A percentile compares a stretch with the other conserved stretches of the same genome.
Evolutionary conservation across 2,329 filamentous ascomycete genomes (phyloP).

Genomic region (Ceratocystis papillata): DNA sequence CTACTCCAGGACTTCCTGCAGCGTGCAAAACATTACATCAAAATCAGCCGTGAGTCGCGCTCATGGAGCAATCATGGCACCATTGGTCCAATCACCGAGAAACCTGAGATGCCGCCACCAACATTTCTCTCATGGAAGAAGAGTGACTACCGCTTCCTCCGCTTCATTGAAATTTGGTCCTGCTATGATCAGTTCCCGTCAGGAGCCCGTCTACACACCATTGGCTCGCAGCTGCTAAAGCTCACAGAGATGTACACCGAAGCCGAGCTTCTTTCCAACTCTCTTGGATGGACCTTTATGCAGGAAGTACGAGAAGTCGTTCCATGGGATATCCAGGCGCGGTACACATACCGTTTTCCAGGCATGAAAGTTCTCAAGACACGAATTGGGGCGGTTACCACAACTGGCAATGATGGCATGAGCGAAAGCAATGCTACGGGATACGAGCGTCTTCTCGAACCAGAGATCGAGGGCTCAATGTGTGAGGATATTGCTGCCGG

Average conservation of each 20-base stretch:
- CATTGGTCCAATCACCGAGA: constrained; percentile 29
- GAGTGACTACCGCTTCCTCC: constrained; percentile 47
- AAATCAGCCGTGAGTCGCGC: constrained; percentile 41
- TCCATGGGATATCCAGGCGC: constrained; percentile 57
- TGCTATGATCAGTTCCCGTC: constrained; percentile 44
- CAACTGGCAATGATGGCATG: constrained; percentile 14
- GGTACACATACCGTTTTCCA: constrained; percentile 50
- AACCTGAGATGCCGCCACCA: background rate
- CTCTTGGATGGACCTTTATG: constrained; percentile 53
- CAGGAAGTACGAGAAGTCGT: constrained; percentile 63
- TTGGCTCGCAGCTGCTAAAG: constrained; percentile 55
- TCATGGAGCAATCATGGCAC: constrained; percentile 43
- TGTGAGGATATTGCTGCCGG: constrained; percentile 38
- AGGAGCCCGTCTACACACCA: constrained; percentile 45
- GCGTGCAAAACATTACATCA: constrained; percentile 42
- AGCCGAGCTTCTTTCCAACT: constrained; percentile 36
- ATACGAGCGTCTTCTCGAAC: constrained; percentile 49
- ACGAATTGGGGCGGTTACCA: constrained; percentile 19
- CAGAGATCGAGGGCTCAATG: constrained; percentile 33
- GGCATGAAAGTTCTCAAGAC: constrained; percentile 29
- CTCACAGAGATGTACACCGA: constrained; percentile 49
- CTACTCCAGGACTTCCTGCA: constrained; percentile 38
- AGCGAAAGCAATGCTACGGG: constrained; percentile 29
- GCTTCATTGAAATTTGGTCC: constrained; percentile 60
- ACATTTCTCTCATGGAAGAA: constrained; percentile 35